A percentile compares a stretch with the other conserved stretches of the same genome.
Evolutionary conservation across 768 basidiomycete species (phyloP).

Genomic region (Lactarius evosmus): DNA sequence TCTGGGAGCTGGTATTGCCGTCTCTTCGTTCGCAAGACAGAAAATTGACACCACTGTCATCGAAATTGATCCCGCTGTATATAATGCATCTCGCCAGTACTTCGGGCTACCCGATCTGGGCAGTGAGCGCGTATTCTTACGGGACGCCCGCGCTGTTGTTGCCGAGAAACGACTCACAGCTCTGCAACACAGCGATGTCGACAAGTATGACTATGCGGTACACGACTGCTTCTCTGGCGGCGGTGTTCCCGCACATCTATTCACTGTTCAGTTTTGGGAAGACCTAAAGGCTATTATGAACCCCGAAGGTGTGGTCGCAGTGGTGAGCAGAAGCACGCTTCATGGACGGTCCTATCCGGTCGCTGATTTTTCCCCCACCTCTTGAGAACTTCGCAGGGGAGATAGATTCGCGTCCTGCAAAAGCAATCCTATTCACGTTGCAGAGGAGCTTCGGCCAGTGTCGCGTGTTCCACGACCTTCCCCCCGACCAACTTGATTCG

Average conservation of each 20-base stretch:
- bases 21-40: constrained; percentile 68
- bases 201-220: constrained; percentile 65
- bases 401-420: constrained; percentile 56
- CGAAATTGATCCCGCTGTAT: constrained; percentile 93
- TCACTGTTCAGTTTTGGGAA: constrained; percentile 80
- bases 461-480: constrained; percentile 75
- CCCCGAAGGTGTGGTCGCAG: constrained; percentile 71
- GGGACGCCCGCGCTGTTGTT: constrained; percentile 58
- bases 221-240: constrained; percentile 97
- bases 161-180: constrained; percentile 31
- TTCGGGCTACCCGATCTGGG: constrained; percentile 75
- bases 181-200: constrained; percentile 32
- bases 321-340: constrained; percentile 50
- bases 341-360: not conserved
- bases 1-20: constrained; percentile 81
- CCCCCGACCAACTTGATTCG: constrained; percentile 45
- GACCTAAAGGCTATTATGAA: constrained; percentile 62
- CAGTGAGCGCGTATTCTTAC: constrained; percentile 58
- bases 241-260: constrained; percentile 81
- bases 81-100: constrained; percentile 71
- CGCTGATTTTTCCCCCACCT: not conserved
- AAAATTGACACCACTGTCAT: constrained; percentile 73
- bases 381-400: constrained; percentile 81
- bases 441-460: constrained; percentile 71
- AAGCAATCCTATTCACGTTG: constrained; percentile 68